Base-by-base conservation (phyloP, 768 basidiomycete genomes). In the Lactarius deliciosus region DNA sequence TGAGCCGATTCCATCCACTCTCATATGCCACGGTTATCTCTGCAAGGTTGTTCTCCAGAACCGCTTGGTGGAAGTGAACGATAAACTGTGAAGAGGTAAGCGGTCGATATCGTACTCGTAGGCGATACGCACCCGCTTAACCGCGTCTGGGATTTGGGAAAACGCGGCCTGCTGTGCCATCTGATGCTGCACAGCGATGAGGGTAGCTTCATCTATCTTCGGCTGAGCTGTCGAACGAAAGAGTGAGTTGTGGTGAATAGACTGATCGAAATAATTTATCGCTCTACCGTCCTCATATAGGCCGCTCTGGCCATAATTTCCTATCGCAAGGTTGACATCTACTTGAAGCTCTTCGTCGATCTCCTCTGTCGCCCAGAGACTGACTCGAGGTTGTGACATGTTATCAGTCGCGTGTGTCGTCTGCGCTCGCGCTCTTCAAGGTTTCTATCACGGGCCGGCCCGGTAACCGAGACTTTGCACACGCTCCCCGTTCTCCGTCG, bases 1-100 rank as follows among this genome's bases (percentile, higher is more conserved):
- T 97, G 75, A 96, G 87, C 69, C 91, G 89, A 78, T 95, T 96
- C 96, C 96, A 99, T 6, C 95, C 95, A 60, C 90, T 93, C 79
- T 98, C 96, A 74, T 99, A 99, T 60, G 95, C 93, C 25, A 89
- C 82, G 5, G 92, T 93, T 71, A 99, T 96, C 73, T 95, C 91
- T 5, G 87, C 81, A 2, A 97, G 84, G 77, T 98, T 96, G 76
- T 96, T 94, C 54, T 94, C 87, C 60, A 91, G 81, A 41, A 98
- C 92, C 25, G 95, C 91, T 82, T 96, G 87, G 74, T 96, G 92
- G 77, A 98, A 97, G 72, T 93, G 92, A 7, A 96, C 86, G 73
- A 98, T 90, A 80, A 98, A 98, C 92, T 96, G 68, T 40, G n/a
- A 40, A 36, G 47, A 56, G 28, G 30, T 41, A 25, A n/a, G 22